A percentile compares a stretch with the other conserved stretches of the same genome.
Evolutionary conservation across 2,329 filamentous ascomycete species (phyloP).

Genomic region (Penicillium fuscoglaucum): DNA sequence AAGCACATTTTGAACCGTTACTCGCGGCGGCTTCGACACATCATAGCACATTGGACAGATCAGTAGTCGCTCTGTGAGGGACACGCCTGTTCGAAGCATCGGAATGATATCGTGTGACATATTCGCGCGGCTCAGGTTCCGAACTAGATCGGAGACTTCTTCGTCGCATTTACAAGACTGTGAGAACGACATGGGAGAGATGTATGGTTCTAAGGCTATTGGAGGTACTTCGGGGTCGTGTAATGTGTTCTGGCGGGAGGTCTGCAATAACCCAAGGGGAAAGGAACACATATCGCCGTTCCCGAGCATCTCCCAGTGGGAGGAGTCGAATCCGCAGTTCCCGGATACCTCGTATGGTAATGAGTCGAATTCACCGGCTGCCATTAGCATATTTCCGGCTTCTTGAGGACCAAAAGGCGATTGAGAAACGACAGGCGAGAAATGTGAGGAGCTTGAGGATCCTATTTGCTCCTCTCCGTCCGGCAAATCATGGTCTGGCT

Average conservation of each 20-base stretch:
- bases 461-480: conserved; percentile 5
- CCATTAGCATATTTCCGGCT: conserved; percentile 9
- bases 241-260: background rate
- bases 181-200: conserved; percentile 19
- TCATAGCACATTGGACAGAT: conserved; percentile 31
- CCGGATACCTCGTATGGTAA: conserved; percentile 21
- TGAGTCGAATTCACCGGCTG: conserved; percentile 11
- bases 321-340: conserved; percentile 24
- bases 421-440: conserved; percentile 6
- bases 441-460: conserved; percentile 14
- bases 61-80: conserved; percentile 24
- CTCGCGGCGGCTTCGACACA: conserved; percentile 29
- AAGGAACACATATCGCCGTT: conserved; percentile 20
- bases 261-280: conserved; percentile 18
- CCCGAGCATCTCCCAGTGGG: conserved; percentile 19
- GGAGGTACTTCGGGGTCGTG: conserved; percentile 3
- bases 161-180: conserved; percentile 28
- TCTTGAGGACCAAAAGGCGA: background rate
- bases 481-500: background rate
- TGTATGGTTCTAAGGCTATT: conserved; percentile 8
- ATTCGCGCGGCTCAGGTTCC: conserved; percentile 17
- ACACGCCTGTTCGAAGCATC: conserved; percentile 18
- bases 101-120: conserved; percentile 23
- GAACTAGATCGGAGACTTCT: conserved; percentile 22
- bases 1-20: conserved; percentile 33